phyloP scores from a whole-genome alignment of 2,329 filamentous ascomycete genomes.

The Leptographium lundbergii region DNA sequence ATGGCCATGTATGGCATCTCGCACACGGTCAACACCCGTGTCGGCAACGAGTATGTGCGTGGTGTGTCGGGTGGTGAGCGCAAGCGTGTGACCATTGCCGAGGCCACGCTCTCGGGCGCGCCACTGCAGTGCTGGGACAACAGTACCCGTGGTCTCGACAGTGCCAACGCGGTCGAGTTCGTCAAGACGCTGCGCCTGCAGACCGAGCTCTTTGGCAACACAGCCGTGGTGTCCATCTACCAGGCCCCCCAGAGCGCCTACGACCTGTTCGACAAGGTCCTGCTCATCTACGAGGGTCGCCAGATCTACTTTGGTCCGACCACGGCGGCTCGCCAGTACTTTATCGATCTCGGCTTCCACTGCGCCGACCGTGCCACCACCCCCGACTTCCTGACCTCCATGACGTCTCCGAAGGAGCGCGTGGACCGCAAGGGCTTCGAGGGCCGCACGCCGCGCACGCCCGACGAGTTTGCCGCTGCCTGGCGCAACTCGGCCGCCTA shows the following conservation, averaged over 20 bases:
- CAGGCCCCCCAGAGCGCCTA: slow-evolving; percentile 54
- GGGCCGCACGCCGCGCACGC: slow-evolving; percentile 42
- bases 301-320: slow-evolving; percentile 53
- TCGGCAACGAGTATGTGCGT: slow-evolving; percentile 64
- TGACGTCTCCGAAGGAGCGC: slow-evolving; percentile 48
- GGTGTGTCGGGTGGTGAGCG: slow-evolving; percentile 65
- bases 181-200: slow-evolving; percentile 56
- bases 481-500: slow-evolving; percentile 45
- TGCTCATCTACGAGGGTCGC: slow-evolving; percentile 45
- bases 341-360: slow-evolving; percentile 53
- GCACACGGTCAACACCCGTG: slow-evolving; percentile 59
- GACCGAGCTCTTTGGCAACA: slow-evolving; percentile 53
- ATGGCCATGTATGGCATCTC: slow-evolving; percentile 67
- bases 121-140: slow-evolving; percentile 60
- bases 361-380: slow-evolving; percentile 55
- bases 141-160: slow-evolving; percentile 61
- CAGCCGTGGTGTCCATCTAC: slow-evolving; percentile 61
- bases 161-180: slow-evolving; percentile 64
- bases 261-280: slow-evolving; percentile 49
- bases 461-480: slow-evolving; percentile 46
- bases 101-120: slow-evolving; percentile 45
- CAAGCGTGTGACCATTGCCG: slow-evolving; percentile 52
- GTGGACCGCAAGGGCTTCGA: slow-evolving; percentile 42
- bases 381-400: slow-evolving; percentile 60
- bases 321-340: slow-evolving; percentile 49